phyloP scores from a whole-genome alignment of 1,284 basidiomycete genomes.

The Trametes pubescens region DNA sequence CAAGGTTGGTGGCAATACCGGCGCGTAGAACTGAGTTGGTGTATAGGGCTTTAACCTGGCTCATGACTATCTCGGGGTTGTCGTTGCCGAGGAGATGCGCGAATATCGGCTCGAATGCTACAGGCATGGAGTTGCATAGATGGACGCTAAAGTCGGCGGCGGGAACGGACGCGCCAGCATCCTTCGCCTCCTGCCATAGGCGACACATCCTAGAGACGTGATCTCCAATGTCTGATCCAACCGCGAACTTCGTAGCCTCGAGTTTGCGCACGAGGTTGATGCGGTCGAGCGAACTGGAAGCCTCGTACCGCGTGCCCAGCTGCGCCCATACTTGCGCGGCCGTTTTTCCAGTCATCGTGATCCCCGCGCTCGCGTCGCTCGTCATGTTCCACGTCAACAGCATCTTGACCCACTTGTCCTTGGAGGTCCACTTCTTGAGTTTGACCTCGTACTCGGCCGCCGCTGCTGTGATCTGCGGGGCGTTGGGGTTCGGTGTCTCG shows the following conservation, averaged over 20 bases:
- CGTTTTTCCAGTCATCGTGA: not conserved
- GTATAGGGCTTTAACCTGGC: not conserved
- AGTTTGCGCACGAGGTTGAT: constrained; percentile 1
- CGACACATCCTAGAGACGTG: not conserved
- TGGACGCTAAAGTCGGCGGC: not conserved
- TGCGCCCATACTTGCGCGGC: not conserved
- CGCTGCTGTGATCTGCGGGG: not conserved
- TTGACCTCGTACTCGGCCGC: not conserved
- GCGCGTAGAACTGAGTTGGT: not conserved
- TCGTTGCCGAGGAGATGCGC: not conserved
- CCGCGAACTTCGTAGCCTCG: not conserved
- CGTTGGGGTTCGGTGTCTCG: not conserved
- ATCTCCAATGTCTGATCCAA: not conserved
- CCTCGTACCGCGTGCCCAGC: not conserved
- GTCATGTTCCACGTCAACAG: not conserved
- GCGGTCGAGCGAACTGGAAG: not conserved
- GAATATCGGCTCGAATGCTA: not conserved
- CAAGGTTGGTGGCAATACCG: not conserved
- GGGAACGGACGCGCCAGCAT: not conserved
- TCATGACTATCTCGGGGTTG: not conserved
- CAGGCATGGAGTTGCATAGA: not conserved
- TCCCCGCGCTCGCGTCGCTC: not conserved
- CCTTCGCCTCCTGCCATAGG: not conserved
- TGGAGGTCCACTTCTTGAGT: not conserved
- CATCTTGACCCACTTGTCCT: not conserved